Evolutionary conservation across 163 green algal genomes (phyloP), one percentile per base, ranked within the genome.

Genomic region (Volvox carteri): DNA sequence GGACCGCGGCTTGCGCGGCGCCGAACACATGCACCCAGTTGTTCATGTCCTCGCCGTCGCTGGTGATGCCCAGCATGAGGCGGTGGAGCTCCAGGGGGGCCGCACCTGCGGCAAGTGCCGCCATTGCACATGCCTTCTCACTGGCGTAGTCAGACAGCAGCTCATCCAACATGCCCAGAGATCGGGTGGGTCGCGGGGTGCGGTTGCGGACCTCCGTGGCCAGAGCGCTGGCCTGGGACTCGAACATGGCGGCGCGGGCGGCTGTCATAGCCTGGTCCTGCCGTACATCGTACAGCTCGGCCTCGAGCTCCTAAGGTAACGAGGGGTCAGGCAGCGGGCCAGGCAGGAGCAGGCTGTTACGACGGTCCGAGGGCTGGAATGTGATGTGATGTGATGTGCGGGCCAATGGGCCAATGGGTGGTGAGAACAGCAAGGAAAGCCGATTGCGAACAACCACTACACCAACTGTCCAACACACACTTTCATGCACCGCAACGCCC

Each of bases 1-100:
- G 84, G 4, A 89, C 68, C 30, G 62, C 84, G 28, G 23, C 42
- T 2, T 56, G 56, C 39, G 18, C 33, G 62, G 33, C 54, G 62
- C 85, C 85, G 42, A 70, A 85, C 28, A 37, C 58, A 14, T 46
- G 42, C 52, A 50, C 76, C 85, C 85, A 90, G 16, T 25, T 58
- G 28, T 33, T 54, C 1, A 90, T 25, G 50, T 83, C 76, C 52
- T 60, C 75, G 21, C 85, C 85, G 0, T 62, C 41, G 12, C 19
- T 21, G 4, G 42, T 86, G 33, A 90, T n/a, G 35, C 85, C 85
- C 62, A 85, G 56, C 46, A 90, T 77, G 41, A 90, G 85, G 0
- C 85, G 58, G 74, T 90, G 85, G 44, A 90, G 9, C 50, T 90
- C 85, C 35, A 44, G 12, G 12, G 81, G 81, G 0, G 65, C 21